A percentile compares a stretch with the other conserved stretches of the same genome.
phyloP scores from a whole-genome alignment of 352 stramenopile species.

The Salisapilia sapeloensis region DNA sequence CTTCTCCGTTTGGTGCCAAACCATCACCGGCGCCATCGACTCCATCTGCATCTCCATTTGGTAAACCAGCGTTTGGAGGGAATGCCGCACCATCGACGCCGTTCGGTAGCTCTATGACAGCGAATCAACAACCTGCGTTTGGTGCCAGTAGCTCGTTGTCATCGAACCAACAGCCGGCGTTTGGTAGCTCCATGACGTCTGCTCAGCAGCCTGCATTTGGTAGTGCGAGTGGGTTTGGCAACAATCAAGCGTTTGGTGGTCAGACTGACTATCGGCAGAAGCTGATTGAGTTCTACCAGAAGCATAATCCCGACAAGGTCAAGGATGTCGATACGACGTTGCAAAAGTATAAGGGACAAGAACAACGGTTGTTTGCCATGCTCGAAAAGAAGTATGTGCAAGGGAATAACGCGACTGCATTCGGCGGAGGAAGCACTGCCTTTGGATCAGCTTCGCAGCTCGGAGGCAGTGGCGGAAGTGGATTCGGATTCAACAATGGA shows the following conservation, averaged over 20 bases:
- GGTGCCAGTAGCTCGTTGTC: no score
- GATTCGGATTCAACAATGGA: no score
- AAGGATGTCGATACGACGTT: conserved; percentile 45
- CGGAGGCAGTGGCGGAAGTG: not conserved
- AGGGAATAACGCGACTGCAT: conserved; percentile 1
- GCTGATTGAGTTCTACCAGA: conserved; percentile 35
- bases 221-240: conserved; percentile 7
- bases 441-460: conserved; percentile 1
- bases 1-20: conserved; percentile 12
- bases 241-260: conserved; percentile 9
- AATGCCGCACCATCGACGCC: no score
- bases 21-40: conserved; percentile 3
- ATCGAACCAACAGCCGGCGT: no score
- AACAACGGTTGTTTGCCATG: conserved; percentile 50
- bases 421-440: conserved; percentile 3
- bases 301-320: conserved; percentile 55
- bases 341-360: conserved; percentile 56
- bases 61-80: conserved; percentile 9
- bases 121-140: conserved; percentile 12
- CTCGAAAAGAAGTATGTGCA: conserved; percentile 64
- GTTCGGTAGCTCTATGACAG: no score
- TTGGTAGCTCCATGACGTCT: no score
- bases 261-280: conserved; percentile 14
- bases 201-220: conserved; percentile 2
- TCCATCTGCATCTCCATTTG: conserved; percentile 13